phyloP scores from a whole-genome alignment of 768 basidiomycete species.

The Mycena epipterygia region DNA sequence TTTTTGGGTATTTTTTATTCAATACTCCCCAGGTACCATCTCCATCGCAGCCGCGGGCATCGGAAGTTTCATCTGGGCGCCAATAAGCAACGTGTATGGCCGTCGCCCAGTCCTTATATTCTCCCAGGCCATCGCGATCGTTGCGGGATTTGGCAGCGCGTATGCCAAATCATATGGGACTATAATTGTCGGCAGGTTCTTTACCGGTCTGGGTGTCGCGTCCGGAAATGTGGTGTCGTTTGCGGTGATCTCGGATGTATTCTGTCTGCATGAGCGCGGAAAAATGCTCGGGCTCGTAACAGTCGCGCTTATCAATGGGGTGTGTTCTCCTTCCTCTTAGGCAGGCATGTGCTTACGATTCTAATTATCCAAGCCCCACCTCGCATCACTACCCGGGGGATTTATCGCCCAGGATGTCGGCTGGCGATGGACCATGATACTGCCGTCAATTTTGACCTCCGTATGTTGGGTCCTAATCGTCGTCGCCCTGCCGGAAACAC shows the following conservation, averaged over 20 bases:
- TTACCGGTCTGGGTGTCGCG: constrained; percentile 34
- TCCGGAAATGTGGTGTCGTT: constrained; percentile 34
- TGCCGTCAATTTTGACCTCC: constrained; percentile 27
- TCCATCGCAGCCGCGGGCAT: constrained; percentile 35
- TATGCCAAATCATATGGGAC: constrained; percentile 34
- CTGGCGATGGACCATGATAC: constrained; percentile 36
- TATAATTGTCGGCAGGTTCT: constrained; percentile 31
- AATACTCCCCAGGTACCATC: constrained; percentile 31
- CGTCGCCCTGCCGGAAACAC: constrained; percentile 30
- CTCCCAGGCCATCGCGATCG: constrained; percentile 36
- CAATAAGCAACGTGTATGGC: constrained; percentile 43
- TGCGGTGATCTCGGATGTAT: constrained; percentile 34
- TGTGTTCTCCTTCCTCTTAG: constrained; percentile 1
- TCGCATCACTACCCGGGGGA: constrained; percentile 36
- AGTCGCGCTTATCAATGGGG: constrained; percentile 36
- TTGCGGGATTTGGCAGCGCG: constrained; percentile 32
- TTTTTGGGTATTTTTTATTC: neutral
- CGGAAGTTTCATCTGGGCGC: constrained; percentile 41
- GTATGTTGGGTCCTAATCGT: constrained; percentile 35
- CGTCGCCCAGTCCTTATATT: constrained; percentile 40
- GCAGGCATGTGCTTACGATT: neutral
- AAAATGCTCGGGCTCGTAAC: constrained; percentile 38
- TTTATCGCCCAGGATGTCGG: constrained; percentile 35
- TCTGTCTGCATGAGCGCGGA: constrained; percentile 36
- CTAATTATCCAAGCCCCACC: constrained; percentile 17